phyloP scores from a whole-genome alignment of 2,329 filamentous ascomycete genomes.

The Hymenotorrendiella dingleyae region DNA sequence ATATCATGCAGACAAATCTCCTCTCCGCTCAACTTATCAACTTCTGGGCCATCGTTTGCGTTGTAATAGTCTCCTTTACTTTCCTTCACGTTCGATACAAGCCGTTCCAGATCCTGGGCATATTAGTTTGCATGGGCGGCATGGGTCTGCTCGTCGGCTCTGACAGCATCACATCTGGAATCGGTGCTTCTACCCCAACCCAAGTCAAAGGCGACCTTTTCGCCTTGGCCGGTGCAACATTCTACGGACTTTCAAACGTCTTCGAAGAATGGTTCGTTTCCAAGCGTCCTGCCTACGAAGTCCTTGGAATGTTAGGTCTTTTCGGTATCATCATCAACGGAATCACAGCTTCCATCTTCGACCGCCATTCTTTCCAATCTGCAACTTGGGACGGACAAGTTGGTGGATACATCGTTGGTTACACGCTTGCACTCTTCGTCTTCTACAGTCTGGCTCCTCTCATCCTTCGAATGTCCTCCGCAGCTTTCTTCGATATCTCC shows the following conservation, averaged over 20 bases:
- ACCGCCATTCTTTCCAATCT: constrained; percentile 63
- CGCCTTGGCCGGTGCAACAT: constrained; percentile 78
- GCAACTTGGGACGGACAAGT: constrained; percentile 62
- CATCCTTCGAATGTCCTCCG: constrained; percentile 81
- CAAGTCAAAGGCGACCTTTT: constrained; percentile 90
- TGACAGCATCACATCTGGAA: constrained; percentile 70
- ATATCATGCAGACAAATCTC: constrained; percentile 67
- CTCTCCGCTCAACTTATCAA: constrained; percentile 92
- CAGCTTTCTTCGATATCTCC: constrained; percentile 95
- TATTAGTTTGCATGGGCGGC: constrained; percentile 84
- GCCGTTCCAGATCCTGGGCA: constrained; percentile 75
- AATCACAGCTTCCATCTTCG: constrained; percentile 85
- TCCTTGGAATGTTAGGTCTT: constrained; percentile 83
- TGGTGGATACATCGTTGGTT: constrained; percentile 81
- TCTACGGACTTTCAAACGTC: constrained; percentile 87
- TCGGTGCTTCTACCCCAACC: constrained; percentile 59
- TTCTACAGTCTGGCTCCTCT: constrained; percentile 89
- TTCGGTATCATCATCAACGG: constrained; percentile 91
- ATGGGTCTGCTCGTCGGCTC: constrained; percentile 80
- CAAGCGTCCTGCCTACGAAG: constrained; percentile 83
- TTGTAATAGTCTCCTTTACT: constrained; percentile 77
- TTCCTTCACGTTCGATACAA: constrained; percentile 88
- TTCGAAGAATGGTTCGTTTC: constrained; percentile 92
- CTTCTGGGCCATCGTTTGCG: constrained; percentile 96
- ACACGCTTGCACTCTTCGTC: constrained; percentile 72